phyloP scores from a whole-genome alignment of 768 basidiomycete species.

The Hygrocybe coccinea region DNA sequence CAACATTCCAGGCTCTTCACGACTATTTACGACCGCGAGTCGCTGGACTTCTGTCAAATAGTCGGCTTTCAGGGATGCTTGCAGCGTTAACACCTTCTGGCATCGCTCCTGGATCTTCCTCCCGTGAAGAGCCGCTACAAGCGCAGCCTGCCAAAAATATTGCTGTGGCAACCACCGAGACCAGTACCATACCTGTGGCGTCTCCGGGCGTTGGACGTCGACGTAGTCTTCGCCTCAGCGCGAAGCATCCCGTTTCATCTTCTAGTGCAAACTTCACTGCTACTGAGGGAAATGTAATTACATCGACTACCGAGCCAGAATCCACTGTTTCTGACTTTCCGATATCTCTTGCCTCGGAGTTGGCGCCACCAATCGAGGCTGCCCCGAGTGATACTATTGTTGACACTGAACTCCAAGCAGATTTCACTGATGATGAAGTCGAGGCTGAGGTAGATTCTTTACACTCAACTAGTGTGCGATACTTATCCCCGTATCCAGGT shows the following conservation, averaged over 20 bases:
- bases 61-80: slow-evolving; percentile 80
- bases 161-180: slow-evolving; percentile 30
- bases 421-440: slow-evolving; percentile 84
- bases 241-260: slow-evolving; percentile 45
- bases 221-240: slow-evolving; percentile 79
- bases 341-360: slow-evolving; percentile 9
- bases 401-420: slow-evolving; percentile 62
- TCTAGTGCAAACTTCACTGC: slow-evolving; percentile 10
- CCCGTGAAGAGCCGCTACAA: slow-evolving; percentile 28
- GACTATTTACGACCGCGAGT: slow-evolving; percentile 93
- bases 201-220: slow-evolving; percentile 50
- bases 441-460: slow-evolving; percentile 56
- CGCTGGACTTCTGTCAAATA: slow-evolving; percentile 58
- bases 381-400: slow-evolving; percentile 54
- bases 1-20: slow-evolving; percentile 94
- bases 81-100: slow-evolving; percentile 83
- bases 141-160: slow-evolving; percentile 26
- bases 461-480: neutral
- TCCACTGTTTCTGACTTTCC: neutral
- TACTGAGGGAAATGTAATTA: neutral
- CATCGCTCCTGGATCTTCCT: slow-evolving; percentile 45
- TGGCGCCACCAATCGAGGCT: slow-evolving; percentile 33
- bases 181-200: slow-evolving; percentile 18
- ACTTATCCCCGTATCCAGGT: slow-evolving; percentile 24
- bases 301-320: neutral